Base-by-base conservation (phyloP, 2,329 filamentous ascomycete genomes). In the Fusarium sp. region DNA sequence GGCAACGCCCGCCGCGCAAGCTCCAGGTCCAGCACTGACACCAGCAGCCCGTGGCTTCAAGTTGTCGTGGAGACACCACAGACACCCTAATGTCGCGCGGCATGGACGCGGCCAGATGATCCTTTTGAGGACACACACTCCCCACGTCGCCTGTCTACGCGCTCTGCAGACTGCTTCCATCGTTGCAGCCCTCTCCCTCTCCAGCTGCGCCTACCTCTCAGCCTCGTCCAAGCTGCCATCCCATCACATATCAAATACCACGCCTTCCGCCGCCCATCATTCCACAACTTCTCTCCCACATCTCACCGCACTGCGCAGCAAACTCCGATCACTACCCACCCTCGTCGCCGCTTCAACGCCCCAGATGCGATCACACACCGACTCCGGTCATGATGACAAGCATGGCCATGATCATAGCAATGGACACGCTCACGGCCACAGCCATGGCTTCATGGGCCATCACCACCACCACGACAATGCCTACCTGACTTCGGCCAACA, bases 381-480 rank as follows among this genome's bases (percentile, higher is more conserved):
- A 75, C 58, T 62, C 75, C 30, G 60, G 62, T 40, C 73, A 71
- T 36, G 59, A 65, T 40, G 66, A 69, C 9, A 66, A 58, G 18
- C 54, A 61, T 48, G 63, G 52, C n/a, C 50, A 59, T 30, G 71
- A 75, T 60, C 75, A 78, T 30, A 27, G 52, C 41, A 61, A 66
- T 39, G 44, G 54, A 16, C 67, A 61, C 37, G 63, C 59, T 16
- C 70, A 75, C 43, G 53, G 60, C 11, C 73, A 74, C 54, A 65
- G 65, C 13, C 71, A 74, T 51, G 65, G 69, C 30, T 58, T 70
- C 63, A 66, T 75, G 71, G 73, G 72, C 69, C 68, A 95, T 76
- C 91, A 94, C 78, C 93, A 96, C 80, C 94, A 97, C 81, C 92
- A 93, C 72, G 96, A 99, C 82, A 94, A 96, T 52, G 94, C 94